A percentile compares a stretch with the other conserved stretches of the same genome.
Conservation (phyloP, 1,284 basidiomycete genomes). For the Flammula alnicola region DNA sequence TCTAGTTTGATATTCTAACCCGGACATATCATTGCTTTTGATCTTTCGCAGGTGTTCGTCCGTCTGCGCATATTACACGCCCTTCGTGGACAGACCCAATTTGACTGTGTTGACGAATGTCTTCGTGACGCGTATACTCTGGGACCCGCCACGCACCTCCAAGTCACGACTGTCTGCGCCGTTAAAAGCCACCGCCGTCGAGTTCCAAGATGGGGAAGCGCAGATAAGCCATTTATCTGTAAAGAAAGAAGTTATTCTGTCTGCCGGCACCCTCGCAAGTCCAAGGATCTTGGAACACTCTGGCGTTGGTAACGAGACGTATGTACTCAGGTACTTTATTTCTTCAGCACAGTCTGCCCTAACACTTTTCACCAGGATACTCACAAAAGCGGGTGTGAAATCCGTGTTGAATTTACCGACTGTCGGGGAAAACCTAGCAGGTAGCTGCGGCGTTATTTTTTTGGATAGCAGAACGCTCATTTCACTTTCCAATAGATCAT, state of each 20-base stretch:
- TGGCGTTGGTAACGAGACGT: conserved; percentile 35
- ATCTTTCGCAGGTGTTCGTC: conserved; percentile 31
- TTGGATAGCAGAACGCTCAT: neutral
- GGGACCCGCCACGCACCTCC: conserved; percentile 16
- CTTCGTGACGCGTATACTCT: conserved; percentile 28
- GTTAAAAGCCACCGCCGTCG: conserved; percentile 22
- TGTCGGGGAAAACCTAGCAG: conserved; percentile 34
- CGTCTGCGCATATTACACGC: conserved; percentile 27
- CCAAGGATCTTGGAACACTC: conserved; percentile 36
- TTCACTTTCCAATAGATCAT: conserved; percentile 30
- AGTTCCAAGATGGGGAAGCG: conserved; percentile 19
- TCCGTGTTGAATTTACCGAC: conserved; percentile 28
- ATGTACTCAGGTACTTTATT: conserved; percentile 2
- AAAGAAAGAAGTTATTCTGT: conserved; percentile 29
- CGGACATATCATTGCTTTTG: neutral
- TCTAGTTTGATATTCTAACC: neutral
- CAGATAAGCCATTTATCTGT: conserved; percentile 11
- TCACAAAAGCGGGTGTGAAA: conserved; percentile 26
- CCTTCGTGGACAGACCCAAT: conserved; percentile 26
- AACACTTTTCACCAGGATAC: conserved; percentile 20
- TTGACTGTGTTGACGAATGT: conserved; percentile 29
- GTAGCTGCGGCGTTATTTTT: conserved; percentile 13
- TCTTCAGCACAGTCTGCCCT: neutral
- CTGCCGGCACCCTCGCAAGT: conserved; percentile 35
- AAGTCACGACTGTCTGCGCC: neutral